Evolutionary conservation across 1,284 basidiomycete species (phyloP), one percentile per base, ranked within the genome.

Genomic region (Melampsora larici-populina): DNA sequence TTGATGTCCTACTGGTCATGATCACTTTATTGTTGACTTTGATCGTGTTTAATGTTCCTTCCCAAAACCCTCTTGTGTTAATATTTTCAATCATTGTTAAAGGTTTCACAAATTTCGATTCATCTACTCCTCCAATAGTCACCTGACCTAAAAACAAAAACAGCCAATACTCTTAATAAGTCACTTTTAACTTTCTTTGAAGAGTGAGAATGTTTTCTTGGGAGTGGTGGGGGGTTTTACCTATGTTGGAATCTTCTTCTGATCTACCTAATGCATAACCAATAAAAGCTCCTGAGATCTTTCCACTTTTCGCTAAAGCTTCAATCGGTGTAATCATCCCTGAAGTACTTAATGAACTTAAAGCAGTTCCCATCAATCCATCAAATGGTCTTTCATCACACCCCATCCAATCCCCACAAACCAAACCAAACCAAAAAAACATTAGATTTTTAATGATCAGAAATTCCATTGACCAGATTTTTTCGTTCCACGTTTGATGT

Each of bases 361-460:
- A 88, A 65, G 91, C 91, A 80, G 93, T 86, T 79, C 92, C 90
- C 91, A 97, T 90, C 79, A 95, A 84, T 65, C 93, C 90, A 83
- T 94, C 92, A 80, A 93, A 92, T 0, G 89, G 86, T 46, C 86
- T 86, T n/a, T n/a, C n/a, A n/a, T n/a, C n/a, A n/a, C n/a, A n/a
- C n/a, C n/a, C n/a, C 0, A 81, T 79, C 80, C 9, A 74, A 51
- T 33, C 11, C 9, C 9, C 36, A 36, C 36, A 3, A 80, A 7
- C 49, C 74, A 2, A 79, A 78, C 64, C 81, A 81, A 80, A 36
- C 36, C 36, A 36, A n/a, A n/a, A n/a, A n/a, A n/a, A n/a, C n/a
- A n/a, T n/a, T n/a, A n/a, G n/a, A n/a, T n/a, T n/a, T n/a, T n/a
- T n/a, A n/a, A n/a, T n/a, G n/a, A n/a, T n/a, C n/a, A n/a, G n/a